phyloP scores from a whole-genome alignment of 176 grass and related monocot species.

The Melocanna baccifera region DNA sequence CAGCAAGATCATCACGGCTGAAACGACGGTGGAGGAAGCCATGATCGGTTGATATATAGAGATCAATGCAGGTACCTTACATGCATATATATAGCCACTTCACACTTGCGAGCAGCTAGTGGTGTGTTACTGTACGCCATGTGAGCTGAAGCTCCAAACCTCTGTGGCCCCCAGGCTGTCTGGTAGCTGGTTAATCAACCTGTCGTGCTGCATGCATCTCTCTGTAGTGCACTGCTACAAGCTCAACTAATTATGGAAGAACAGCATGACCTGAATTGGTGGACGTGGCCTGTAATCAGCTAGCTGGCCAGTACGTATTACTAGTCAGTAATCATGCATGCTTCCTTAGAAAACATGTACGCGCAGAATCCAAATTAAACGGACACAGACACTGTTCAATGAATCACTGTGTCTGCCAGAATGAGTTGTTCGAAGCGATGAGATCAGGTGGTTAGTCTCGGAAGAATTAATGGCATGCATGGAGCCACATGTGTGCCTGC shows the following conservation, averaged over 20 bases:
- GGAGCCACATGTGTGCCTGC: neutral
- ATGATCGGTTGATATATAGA: neutral
- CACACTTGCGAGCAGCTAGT: no score
- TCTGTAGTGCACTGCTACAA: neutral
- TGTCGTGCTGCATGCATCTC: neutral
- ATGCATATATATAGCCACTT: no score
- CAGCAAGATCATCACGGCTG: slow-evolving; percentile 3
- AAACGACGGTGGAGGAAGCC: neutral
- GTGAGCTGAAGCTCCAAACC: neutral
- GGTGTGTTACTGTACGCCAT: neutral
- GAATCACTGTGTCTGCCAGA: neutral
- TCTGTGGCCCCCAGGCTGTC: neutral
- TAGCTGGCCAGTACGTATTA: neutral
- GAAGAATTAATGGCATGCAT: neutral
- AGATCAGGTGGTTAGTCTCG: neutral
- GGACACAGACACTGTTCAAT: neutral
- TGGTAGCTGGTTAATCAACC: slow-evolving; percentile 3
- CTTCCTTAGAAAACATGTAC: neutral
- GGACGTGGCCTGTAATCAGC: neutral
- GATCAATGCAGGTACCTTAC: neutral
- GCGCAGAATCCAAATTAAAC: neutral
- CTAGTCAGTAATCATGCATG: neutral
- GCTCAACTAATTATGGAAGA: neutral
- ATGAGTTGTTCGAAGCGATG: neutral
- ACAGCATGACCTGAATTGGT: neutral